These are phyloP conservation scores for Biancaea sappan DNA, from an alignment of 306 rosid species.

Conservation along the genomic window DNA sequence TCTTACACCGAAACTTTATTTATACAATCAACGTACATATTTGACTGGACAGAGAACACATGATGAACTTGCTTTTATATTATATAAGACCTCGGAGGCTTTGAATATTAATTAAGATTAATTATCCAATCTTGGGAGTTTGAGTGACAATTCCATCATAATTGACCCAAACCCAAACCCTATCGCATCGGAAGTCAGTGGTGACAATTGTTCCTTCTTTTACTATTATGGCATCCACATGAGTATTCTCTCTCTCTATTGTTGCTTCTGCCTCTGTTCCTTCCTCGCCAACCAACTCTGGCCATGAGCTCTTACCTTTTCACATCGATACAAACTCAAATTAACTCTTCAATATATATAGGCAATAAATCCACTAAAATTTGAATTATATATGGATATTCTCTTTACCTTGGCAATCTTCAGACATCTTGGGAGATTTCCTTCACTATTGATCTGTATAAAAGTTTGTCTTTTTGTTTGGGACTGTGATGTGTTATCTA, in stretches of 20 bases:
- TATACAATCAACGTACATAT: too few relatives aligned
- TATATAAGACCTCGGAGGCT: too few relatives aligned
- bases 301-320: conserved; percentile 62
- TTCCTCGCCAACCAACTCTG: conserved; percentile 48
- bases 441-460: not conserved
- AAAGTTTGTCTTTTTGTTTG: not conserved
- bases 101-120: too few relatives aligned
- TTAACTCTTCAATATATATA: not conserved
- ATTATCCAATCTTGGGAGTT: conserved; percentile 33
- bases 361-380: too few relatives aligned
- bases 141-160: conserved; percentile 30
- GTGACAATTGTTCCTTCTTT: conserved; percentile 21
- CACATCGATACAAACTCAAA: not conserved
- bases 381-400: too few relatives aligned
- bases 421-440: conserved; percentile 12
- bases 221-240: conserved; percentile 40
- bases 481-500: not conserved
- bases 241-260: conserved; percentile 52
- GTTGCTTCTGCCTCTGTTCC: conserved; percentile 44
- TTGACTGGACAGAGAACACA: too few relatives aligned
- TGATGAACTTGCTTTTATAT: too few relatives aligned
- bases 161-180: conserved; percentile 57
- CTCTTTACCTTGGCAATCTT: conserved; percentile 25
- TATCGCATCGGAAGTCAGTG: conserved; percentile 35
- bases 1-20: too few relatives aligned